Percentiles rank a stretch among this genome's conserved stretches.
These are phyloP conservation scores for Melaleuca alternifolia DNA, from an alignment of 345 rosid species.

Conservation along the genomic window DNA sequence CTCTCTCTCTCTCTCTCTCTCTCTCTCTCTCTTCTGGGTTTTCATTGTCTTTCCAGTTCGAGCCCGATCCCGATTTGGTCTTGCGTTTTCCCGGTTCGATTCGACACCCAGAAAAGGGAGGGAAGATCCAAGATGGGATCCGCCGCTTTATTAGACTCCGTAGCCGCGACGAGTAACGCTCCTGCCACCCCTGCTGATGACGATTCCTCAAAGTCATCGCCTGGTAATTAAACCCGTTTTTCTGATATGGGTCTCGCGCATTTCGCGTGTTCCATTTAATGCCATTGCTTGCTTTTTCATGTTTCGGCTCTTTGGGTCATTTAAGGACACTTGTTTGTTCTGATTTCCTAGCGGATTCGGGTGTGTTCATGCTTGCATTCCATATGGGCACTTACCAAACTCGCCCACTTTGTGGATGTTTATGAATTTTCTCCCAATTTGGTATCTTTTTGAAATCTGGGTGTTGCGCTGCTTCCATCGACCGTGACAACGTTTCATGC, in stretches of 20 bases:
- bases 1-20: background rate
- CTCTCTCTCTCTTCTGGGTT: background rate
- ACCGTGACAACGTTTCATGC: background rate
- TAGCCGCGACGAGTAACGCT: background rate
- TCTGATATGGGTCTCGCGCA: background rate
- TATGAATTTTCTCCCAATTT: background rate
- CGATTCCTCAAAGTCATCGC: background rate
- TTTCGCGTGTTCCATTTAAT: background rate
- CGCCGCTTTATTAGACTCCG: conserved; percentile 8
- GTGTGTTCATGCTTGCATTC: background rate
- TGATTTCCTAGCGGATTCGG: background rate
- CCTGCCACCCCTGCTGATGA: background rate
- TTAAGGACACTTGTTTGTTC: background rate
- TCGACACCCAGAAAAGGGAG: background rate
- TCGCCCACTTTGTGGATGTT: background rate
- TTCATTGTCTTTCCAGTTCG: background rate
- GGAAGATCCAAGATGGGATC: conserved; percentile 5
- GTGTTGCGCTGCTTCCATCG: background rate
- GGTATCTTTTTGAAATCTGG: background rate
- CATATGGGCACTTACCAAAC: background rate
- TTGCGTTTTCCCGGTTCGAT: background rate
- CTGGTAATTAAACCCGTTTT: background rate
- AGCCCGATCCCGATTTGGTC: background rate
- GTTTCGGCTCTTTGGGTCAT: background rate
- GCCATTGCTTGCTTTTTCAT: background rate